Base-by-base conservation (phyloP, 2,329 filamentous ascomycete species). In the Talaromyces sp. region DNA sequence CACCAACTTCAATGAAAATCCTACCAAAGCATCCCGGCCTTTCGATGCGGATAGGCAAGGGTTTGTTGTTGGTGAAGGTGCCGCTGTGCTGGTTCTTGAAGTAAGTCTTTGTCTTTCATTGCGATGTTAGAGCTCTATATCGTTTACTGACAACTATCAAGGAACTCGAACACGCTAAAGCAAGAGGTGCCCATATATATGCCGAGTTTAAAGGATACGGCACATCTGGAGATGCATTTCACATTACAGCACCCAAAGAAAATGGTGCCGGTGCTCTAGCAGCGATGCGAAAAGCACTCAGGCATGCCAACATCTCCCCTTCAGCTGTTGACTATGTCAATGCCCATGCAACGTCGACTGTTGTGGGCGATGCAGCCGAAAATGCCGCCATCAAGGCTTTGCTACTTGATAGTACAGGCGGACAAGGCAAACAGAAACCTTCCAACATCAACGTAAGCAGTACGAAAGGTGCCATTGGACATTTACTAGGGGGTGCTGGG, bases 51-150 rank as follows among this genome's bases (percentile, higher is more conserved):
- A 86, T 54, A 86, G 95, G 58, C 84, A 86, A 63, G 95, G 95
- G 0, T 99, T 99, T 72, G 94, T 99, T 17, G 91, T 99, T 36
- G 89, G 91, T 0, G 95, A 99, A 78, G 95, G 95, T 1, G 92
- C 95, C 4, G 94, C 92, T 10, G 89, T 97, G 1, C 80, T 97
- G 31, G 80, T 99, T 2, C 84, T 99, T 1, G 95, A 99, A 76
- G 86, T 86, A 75, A 25, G 59, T 31, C 27, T 13, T 17, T 47
- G 45, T 38, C 15, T 5, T 22, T 51, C 31, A 10, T 29, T 13
- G 22, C 34, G 13, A 17, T 15, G n/a, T 56, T 25, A 8, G 7
- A 8, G 11, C 17, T 56, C 11, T 34, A 8, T 19, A 4, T 29
- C 19, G 11, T 3, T 54, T 38, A n/a, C 53, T 56, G 31, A 56